Base-by-base conservation (phyloP, 2,329 filamentous ascomycete genomes). In the Blumeriella jaapii region DNA sequence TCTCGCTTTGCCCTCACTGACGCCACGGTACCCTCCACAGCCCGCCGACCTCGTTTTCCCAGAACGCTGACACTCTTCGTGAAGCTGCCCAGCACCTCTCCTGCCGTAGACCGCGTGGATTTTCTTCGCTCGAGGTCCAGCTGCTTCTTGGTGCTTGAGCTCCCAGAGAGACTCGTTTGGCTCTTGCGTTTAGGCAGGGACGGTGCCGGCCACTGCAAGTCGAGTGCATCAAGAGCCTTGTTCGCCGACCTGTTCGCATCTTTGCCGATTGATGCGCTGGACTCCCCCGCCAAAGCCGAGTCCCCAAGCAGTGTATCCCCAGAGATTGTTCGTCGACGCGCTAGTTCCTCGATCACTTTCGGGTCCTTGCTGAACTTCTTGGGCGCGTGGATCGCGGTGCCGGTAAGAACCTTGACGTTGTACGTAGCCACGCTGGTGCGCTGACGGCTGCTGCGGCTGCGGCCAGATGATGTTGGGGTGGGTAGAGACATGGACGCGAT, bases 351-450 rank as follows among this genome's bases (percentile, higher is more conserved):
- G 25, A 35, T 34, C 2, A 37, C 39, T 34, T 12, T 23, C 10
- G 33, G 38, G 11, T 69, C 65, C 47, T 68, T 71, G 32, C 68
- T 37, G 29, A 42, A 53, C 34, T 54, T 54, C 39, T 43, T 51
- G 1, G 54, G 51, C 16, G 46, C 74, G 46, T 79, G 74, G 27
- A 68, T 64, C 17, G 68, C 66, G 30, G 72, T 80, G 46, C 76
- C 75, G 39, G 66, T 68, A 33, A 81, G 62, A 48, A 71, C 67
- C 44, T 72, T 65, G 11, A 80, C 59, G 49, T 84, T 84, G 59
- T 84, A 84, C 11, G 76, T 69, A 9, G 71, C 67, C 12, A 73
- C 61, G 34, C 64, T 67, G n/a, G 59, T 50, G 42, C 71, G 67
- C 23, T 65, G 61, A 50, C 77, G 71, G 47, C 67, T 68, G 41